Base-by-base conservation (phyloP, 2,329 filamentous ascomycete genomes). In the Bertia moriformis region DNA sequence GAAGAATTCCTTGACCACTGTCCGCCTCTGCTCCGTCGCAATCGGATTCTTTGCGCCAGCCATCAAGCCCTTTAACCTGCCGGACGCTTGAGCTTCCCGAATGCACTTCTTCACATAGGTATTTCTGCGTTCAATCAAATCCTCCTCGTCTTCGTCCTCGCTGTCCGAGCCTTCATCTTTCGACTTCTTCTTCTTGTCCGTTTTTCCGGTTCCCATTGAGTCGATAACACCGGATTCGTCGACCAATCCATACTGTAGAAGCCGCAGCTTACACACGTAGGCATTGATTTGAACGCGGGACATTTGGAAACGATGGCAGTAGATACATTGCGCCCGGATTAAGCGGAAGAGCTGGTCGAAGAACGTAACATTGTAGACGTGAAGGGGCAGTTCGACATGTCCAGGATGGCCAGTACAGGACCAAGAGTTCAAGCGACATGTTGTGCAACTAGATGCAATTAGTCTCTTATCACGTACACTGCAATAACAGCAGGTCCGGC, bases 341-440 rank as follows among this genome's bases (percentile, higher is more conserved):
- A 98, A 67, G 35, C 84, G 80, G 45, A 93, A 73, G 39, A 88
- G 73, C 57, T 95, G 88, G 54, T 95, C 88, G 67, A 98, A 82
- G 53, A 95, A 96, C 2, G 87, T 83, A n/a, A 89, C 85, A 58
- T 98, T 89, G 57, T 96, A 98, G 39, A 95, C 84, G 37, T 84
- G 85, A 12, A 88, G 81, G 13, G 91, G 88, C 12, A 98, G 77
- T 50, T 95, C 86, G 56, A 98, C 93, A 55, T 98, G 91, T 39
- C 91, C 93, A 43, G 83, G 74, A 63, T 98, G 93, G 41, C 93
- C 93, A 4, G 89, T 86, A 56, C 93, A 98, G 49, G 74, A 74
- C 53, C 78, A 72, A 44, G 78, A 79, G 52, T 79, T 83, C 47
- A 93, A 71, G 48, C 89, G 85, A 63, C 91, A 98, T 57, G 91